phyloP scores from a whole-genome alignment of 768 basidiomycete genomes.

The Tulasnella calospora region DNA sequence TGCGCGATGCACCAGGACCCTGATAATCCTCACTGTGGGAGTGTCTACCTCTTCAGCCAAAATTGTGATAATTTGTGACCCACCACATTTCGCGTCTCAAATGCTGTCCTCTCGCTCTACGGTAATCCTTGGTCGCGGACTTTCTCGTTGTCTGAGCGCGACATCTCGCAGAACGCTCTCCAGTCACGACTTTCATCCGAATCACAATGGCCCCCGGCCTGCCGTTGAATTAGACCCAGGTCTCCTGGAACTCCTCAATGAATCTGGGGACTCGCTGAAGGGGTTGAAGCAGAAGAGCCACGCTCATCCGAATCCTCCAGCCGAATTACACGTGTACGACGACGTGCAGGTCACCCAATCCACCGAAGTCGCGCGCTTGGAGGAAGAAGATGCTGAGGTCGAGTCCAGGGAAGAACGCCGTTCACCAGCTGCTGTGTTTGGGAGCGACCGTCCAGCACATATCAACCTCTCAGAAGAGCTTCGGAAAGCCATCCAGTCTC shows the following conservation, averaged over 20 bases:
- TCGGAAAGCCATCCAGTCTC: conserved; percentile 54
- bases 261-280: conserved; percentile 60
- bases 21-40: not conserved
- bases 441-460: conserved; percentile 64
- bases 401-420: conserved; percentile 46
- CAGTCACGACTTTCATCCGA: not conserved
- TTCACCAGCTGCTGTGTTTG: conserved; percentile 78
- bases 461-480: conserved; percentile 71
- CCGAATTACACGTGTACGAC: conserved; percentile 19
- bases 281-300: conserved; percentile 5
- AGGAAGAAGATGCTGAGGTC: conserved; percentile 34
- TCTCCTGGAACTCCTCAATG: conserved; percentile 55
- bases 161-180: not conserved
- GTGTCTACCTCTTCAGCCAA: not conserved
- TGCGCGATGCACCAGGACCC: not conserved
- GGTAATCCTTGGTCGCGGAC: not conserved
- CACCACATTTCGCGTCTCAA: not conserved
- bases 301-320: conserved; percentile 18
- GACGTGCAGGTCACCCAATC: conserved; percentile 33
- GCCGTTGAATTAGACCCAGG: conserved; percentile 52
- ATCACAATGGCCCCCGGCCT: not conserved
- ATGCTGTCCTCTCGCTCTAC: not conserved
- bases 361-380: conserved; percentile 35
- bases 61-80: not conserved
- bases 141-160: not conserved